Conservation (phyloP, 164 flowering plant genomes). For the Dillenia suffruticosa region DNA sequence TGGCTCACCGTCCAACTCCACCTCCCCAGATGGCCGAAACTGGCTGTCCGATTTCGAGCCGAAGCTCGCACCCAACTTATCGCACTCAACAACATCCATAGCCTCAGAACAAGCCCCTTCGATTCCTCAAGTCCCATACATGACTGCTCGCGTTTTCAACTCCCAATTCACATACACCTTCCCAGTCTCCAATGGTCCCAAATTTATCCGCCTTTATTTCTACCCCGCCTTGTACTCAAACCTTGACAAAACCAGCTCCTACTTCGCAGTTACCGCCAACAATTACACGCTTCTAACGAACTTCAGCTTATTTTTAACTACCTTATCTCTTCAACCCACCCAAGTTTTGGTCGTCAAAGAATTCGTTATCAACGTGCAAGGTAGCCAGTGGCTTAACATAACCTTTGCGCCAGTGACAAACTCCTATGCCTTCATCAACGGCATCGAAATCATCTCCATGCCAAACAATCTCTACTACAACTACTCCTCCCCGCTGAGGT, state of each 20-base stretch:
- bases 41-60: conserved; percentile 21
- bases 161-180: conserved; percentile 13
- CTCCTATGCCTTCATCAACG: conserved; percentile 6
- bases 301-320: conserved; percentile 3
- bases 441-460: conserved; percentile 1
- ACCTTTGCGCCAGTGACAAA: not conserved
- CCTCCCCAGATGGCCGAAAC: conserved; percentile 7
- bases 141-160: conserved; percentile 9
- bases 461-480: too few species aligned
- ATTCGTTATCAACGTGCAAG: not conserved
- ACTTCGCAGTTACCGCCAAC: conserved; percentile 5
- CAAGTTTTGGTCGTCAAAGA: not conserved
- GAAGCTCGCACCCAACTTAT: conserved; percentile 8
- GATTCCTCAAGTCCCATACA: conserved; percentile 3
- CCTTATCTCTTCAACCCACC: too few species aligned
- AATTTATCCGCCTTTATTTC: conserved; percentile 15
- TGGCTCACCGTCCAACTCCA: conserved; percentile 11
- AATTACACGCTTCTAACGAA: conserved; percentile 1
- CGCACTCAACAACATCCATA: not conserved
- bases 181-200: conserved; percentile 10
- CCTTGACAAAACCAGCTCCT: not conserved
- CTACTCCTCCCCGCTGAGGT: too few species aligned
- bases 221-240: conserved; percentile 2
- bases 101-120: conserved; percentile 5
- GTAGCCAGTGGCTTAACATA: not conserved